phyloP scores from a whole-genome alignment of 331 rosid species.

The Spiraea crenata region DNA sequence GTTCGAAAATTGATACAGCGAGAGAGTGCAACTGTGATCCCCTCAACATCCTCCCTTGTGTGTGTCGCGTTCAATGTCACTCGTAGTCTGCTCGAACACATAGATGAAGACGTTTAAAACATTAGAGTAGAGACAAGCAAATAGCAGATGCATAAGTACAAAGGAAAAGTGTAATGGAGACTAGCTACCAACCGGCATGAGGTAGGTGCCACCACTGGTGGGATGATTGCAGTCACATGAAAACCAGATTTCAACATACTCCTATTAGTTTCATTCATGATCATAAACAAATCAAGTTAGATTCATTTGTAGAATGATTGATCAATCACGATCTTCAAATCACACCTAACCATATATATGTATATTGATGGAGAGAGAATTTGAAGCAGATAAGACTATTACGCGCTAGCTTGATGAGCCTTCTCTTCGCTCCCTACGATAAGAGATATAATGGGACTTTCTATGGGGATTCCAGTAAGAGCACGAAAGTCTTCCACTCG shows the following conservation, averaged over 20 bases:
- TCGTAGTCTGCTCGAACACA: constrained; percentile 49
- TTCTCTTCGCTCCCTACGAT: constrained; percentile 82
- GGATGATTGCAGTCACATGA: constrained; percentile 92
- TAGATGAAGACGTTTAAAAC: constrained; percentile 4
- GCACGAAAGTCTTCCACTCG: constrained; percentile 73
- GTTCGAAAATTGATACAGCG: constrained; percentile 62
- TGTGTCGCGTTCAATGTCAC: constrained; percentile 79
- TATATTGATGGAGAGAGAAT: neutral
- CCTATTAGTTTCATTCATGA: constrained; percentile 42
- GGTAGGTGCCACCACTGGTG: constrained; percentile 94
- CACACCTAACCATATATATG: neutral
- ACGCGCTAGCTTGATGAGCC: constrained; percentile 86
- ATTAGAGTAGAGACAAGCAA: neutral
- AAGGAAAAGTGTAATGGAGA: neutral
- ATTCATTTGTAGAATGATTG: neutral
- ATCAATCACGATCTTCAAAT: neutral
- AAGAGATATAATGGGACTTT: constrained; percentile 85
- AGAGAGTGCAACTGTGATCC: constrained; percentile 62
- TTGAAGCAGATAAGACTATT: neutral
- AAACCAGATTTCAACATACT: constrained; percentile 83
- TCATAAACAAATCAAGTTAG: constrained; percentile 13
- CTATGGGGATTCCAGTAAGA: constrained; percentile 81
- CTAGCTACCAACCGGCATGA: constrained; percentile 70
- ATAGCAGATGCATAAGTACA: neutral
- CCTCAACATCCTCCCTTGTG: constrained; percentile 72